A percentile compares a stretch with the other conserved stretches of the same genome.
phyloP scores from a whole-genome alignment of 2,329 filamentous ascomycete genomes.

The Colletotrichum viniferum region DNA sequence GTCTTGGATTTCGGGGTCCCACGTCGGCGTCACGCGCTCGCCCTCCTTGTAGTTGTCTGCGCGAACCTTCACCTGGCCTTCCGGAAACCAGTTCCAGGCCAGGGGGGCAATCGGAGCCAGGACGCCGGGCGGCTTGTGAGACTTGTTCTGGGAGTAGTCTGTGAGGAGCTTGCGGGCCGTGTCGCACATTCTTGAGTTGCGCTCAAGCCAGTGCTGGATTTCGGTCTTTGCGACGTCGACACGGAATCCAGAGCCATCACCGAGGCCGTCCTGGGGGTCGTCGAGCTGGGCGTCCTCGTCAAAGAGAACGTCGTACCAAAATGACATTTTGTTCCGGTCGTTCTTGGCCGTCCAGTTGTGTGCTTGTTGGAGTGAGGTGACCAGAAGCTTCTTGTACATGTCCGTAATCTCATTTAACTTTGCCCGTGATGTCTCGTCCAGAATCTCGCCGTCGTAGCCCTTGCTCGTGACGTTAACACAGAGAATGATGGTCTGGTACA shows the following conservation, averaged over 20 bases:
- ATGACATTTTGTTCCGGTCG: slow-evolving; percentile 72
- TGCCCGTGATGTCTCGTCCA: slow-evolving; percentile 60
- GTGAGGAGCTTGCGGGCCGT: slow-evolving; percentile 58
- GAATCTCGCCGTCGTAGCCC: slow-evolving; percentile 67
- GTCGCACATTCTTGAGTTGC: slow-evolving; percentile 63
- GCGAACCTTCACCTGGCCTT: slow-evolving; percentile 34
- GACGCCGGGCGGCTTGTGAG: slow-evolving; percentile 53
- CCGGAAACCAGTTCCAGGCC: slow-evolving; percentile 61
- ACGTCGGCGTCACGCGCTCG: slow-evolving; percentile 50
- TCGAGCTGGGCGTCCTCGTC: slow-evolving; percentile 57
- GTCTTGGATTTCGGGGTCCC: slow-evolving; percentile 56
- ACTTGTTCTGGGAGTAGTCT: slow-evolving; percentile 57
- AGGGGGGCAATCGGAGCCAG: slow-evolving; percentile 55
- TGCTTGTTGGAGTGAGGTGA: slow-evolving; percentile 69
- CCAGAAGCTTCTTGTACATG: slow-evolving; percentile 69
- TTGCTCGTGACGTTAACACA: slow-evolving; percentile 72
- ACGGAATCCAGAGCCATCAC: slow-evolving; percentile 57
- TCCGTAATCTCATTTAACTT: slow-evolving; percentile 69
- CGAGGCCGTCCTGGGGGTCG: slow-evolving; percentile 55
- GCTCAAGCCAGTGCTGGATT: slow-evolving; percentile 65
- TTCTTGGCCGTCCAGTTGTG: slow-evolving; percentile 75
- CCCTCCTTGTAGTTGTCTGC: slow-evolving; percentile 38
- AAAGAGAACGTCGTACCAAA: slow-evolving; percentile 70
- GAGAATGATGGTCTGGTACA: slow-evolving; percentile 68
- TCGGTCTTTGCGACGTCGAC: slow-evolving; percentile 63